Base-by-base conservation (phyloP, 192 early-diverging fungal genomes). In the Backusella westeae region DNA sequence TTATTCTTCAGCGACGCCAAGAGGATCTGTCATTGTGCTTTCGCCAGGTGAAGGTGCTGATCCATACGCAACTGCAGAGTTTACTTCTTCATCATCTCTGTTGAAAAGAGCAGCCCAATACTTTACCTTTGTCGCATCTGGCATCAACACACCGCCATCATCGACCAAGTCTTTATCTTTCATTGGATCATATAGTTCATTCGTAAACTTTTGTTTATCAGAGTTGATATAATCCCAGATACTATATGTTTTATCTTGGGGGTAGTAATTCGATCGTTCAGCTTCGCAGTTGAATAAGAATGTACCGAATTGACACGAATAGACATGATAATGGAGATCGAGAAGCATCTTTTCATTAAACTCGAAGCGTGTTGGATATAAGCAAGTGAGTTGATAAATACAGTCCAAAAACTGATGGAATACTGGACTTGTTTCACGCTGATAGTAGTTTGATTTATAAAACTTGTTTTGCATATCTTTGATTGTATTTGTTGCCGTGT, bases 361-460 rank as follows among this genome's bases (percentile, higher is more conserved):
- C 87, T 97, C 96, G 83, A 99, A 99, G 71, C 93, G 89, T 3
- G 91, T 91, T 14, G 98, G 96, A 72, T 90, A 91, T 83, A 96
- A 94, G 26, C 84, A 86, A 86, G 93, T 93, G 15, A 97, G 83
- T 83, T 99, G 98, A 84, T 94, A 99, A 35, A 96, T 88, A 84
- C 96, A 97, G 82, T 99, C 98, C 15, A 99, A 86, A 76, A 98
- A 99, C 85, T 99, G 98, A 49, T 96, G 92, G 81, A 99, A 99
- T 12, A 99, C 91, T 14, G 98, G 98, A 34, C 93, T 94, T 0
- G 95, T 93, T 78, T 99, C 98, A 17, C 88, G 82, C 71, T 90
- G 87, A 68, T 91, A 91, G 46, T 85, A 87, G 67, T 87, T 85
- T 32, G 84, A 83, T 32, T 84, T 84, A 66, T 87, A 85, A 15